Conservation (phyloP, 2,329 filamentous ascomycete species). For the Macrophomina phaseolina region DNA sequence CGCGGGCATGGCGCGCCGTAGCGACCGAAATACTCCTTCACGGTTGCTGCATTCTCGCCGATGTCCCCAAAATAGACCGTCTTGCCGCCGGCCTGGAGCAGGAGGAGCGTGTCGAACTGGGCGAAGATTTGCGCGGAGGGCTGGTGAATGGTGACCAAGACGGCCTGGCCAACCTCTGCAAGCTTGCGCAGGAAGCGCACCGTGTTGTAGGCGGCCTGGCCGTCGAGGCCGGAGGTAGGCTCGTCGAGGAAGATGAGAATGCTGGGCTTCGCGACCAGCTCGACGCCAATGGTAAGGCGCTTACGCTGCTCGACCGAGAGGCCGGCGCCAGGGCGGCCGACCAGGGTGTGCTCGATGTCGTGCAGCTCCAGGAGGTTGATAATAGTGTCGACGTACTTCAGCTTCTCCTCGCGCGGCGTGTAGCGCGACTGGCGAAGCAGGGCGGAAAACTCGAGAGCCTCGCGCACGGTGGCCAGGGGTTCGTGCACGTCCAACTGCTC, state of each 20-base stretch:
- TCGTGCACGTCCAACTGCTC: constrained; percentile 48
- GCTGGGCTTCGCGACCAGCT: constrained; percentile 88
- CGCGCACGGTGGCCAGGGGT: constrained; percentile 45
- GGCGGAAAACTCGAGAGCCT: constrained; percentile 43
- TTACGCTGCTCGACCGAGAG: constrained; percentile 71
- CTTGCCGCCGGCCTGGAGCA: constrained; percentile 49
- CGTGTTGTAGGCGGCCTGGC: constrained; percentile 65
- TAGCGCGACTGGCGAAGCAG: constrained; percentile 56
- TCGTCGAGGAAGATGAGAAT: constrained; percentile 92
- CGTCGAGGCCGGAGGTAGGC: constrained; percentile 66
- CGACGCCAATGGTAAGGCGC: constrained; percentile 90
- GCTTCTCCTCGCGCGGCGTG: constrained; percentile 63
- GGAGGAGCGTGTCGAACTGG: constrained; percentile 52
- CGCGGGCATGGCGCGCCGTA: constrained; percentile 67
- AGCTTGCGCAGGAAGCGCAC: constrained; percentile 67
- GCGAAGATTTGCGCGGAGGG: constrained; percentile 53
- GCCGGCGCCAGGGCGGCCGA: constrained; percentile 66
- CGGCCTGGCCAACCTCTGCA: constrained; percentile 53
- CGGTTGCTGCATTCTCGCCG: constrained; percentile 47
- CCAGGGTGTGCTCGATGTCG: constrained; percentile 69
- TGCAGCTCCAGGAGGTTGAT: constrained; percentile 71
- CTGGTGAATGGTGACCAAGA: constrained; percentile 56
- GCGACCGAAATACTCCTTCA: constrained; percentile 62
- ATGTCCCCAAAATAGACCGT: constrained; percentile 53
- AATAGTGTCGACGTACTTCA: constrained; percentile 67